Percentiles rank a stretch among this genome's conserved stretches.
These are phyloP conservation scores for Alternaria triticina DNA, from an alignment of 2,329 filamentous ascomycete genomes.

Conservation along the genomic window DNA sequence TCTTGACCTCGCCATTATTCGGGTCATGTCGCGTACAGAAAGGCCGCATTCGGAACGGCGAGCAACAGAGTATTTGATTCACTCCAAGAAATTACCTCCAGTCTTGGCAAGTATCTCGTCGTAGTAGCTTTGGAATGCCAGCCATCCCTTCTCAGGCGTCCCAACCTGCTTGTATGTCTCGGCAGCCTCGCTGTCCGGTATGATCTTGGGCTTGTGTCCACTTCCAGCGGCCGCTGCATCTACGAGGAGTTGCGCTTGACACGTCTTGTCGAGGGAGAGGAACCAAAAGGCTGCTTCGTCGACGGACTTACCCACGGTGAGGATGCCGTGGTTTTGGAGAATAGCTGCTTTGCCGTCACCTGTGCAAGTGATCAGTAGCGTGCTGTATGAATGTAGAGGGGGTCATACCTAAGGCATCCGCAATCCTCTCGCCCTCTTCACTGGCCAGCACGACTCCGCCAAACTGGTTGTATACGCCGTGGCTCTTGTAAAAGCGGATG, in stretches of 20 bases:
- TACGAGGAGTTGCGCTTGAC: conserved; percentile 54
- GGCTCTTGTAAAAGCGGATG: conserved; percentile 50
- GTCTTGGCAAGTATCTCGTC: conserved; percentile 61
- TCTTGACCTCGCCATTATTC: no score
- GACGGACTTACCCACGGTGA: conserved; percentile 48
- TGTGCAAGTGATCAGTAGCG: not conserved
- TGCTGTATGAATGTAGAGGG: not conserved
- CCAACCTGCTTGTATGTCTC: conserved; percentile 53
- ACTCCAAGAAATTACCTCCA: conserved; percentile 57
- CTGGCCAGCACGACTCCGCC: conserved; percentile 52
- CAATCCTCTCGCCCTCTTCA: conserved; percentile 55
- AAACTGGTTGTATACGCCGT: conserved; percentile 51
- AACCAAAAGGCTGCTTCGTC: conserved; percentile 58
- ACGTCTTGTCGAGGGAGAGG: conserved; percentile 54
- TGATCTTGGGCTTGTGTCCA: conserved; percentile 50
- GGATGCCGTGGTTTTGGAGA: conserved; percentile 49
- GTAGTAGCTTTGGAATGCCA: conserved; percentile 61
- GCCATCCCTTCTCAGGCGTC: conserved; percentile 59
- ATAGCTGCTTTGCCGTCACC: conserved; percentile 46
- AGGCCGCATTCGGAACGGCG: no score
- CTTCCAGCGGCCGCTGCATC: conserved; percentile 49
- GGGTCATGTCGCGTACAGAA: no score
- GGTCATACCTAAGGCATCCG: conserved; percentile 41
- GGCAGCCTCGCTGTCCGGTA: conserved; percentile 49
- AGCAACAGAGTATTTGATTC: not conserved